A percentile compares a stretch with the other conserved stretches of the same genome.
These are phyloP conservation scores for Sporothrix luriei DNA, from an alignment of 2,329 filamentous ascomycete genomes.

Conservation along the genomic window DNA sequence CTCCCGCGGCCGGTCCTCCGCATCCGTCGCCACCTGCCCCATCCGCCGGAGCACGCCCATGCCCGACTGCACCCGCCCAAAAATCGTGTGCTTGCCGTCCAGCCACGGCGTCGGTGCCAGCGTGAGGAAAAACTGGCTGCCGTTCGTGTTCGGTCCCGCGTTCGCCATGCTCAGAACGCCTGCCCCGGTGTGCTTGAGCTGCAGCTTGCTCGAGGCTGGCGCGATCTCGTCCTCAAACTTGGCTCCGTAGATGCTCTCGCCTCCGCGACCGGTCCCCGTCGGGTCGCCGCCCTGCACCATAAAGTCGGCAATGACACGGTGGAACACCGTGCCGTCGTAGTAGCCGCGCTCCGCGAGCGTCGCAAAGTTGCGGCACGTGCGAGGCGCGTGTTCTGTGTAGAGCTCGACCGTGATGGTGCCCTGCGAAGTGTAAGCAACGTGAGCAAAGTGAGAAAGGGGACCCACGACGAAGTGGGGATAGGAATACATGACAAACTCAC, in stretches of 20 bases:
- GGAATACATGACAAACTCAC: conserved; percentile 49
- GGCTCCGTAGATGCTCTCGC: conserved; percentile 85
- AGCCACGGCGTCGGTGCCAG: conserved; percentile 93
- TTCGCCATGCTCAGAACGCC: conserved; percentile 98
- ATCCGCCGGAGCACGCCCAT: conserved; percentile 83
- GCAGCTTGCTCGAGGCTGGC: neutral
- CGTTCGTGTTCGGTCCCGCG: conserved; percentile 88
- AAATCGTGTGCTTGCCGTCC: conserved; percentile 96
- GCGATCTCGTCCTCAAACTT: conserved; percentile 93
- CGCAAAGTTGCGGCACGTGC: conserved; percentile 84
- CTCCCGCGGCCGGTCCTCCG: conserved; percentile 77
- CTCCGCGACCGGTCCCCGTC: conserved; percentile 88
- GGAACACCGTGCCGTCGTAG: conserved; percentile 84
- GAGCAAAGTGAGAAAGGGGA: conserved; percentile 17
- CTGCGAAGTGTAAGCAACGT: conserved; percentile 48
- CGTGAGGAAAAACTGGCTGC: conserved; percentile 94
- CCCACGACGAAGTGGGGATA: neutral
- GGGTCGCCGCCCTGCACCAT: conserved; percentile 97
- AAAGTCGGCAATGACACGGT: conserved; percentile 93
- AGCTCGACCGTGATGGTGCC: conserved; percentile 85
- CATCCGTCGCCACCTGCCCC: conserved; percentile 81
- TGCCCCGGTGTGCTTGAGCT: conserved; percentile 86
- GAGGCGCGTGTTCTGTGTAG: conserved; percentile 85
- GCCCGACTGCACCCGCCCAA: conserved; percentile 83
- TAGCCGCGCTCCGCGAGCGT: conserved; percentile 80